These are phyloP conservation scores for Trichoderma atrobrunneum DNA, from an alignment of 2,329 filamentous ascomycete genomes.

Conservation along the genomic window DNA sequence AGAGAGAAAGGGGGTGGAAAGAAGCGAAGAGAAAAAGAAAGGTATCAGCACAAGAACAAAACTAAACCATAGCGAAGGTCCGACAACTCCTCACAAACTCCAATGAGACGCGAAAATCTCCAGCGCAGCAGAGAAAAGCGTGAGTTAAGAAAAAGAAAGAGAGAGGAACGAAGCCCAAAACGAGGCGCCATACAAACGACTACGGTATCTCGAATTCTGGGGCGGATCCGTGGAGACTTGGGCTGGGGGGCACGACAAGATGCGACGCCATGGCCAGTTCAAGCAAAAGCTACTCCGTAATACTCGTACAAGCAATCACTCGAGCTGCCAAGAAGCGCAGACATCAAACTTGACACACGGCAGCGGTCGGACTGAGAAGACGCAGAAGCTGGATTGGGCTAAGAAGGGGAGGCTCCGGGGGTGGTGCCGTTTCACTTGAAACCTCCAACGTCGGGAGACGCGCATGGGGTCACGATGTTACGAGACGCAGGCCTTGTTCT, in stretches of 20 bases:
- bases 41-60: constrained; percentile 18
- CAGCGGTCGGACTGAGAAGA: background rate
- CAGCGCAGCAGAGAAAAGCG: constrained; percentile 30
- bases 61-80: constrained; percentile 20
- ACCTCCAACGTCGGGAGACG: constrained; percentile 42
- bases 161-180: constrained; percentile 20
- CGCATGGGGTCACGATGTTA: constrained; percentile 12
- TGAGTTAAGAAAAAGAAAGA: constrained; percentile 26
- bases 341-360: constrained; percentile 11
- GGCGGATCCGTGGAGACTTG: background rate
- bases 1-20: constrained; percentile 25
- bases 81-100: constrained; percentile 17
- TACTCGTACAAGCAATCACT: background rate
- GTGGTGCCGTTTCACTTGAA: constrained; percentile 44
- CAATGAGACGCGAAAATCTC: constrained; percentile 20
- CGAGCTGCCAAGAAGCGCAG: constrained; percentile 10
- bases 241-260: background rate
- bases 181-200: background rate
- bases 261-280: background rate
- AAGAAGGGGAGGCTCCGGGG: constrained; percentile 5
- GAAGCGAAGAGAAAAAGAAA: constrained; percentile 18
- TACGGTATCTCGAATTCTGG: constrained; percentile 1
- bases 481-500: background rate
- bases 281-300: background rate
- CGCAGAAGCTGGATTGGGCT: constrained; percentile 1